Evolutionary conservation across 768 basidiomycete species (phyloP), one percentile per base, ranked within the genome.

Genomic region (Macrolepiota albuminosa): DNA sequence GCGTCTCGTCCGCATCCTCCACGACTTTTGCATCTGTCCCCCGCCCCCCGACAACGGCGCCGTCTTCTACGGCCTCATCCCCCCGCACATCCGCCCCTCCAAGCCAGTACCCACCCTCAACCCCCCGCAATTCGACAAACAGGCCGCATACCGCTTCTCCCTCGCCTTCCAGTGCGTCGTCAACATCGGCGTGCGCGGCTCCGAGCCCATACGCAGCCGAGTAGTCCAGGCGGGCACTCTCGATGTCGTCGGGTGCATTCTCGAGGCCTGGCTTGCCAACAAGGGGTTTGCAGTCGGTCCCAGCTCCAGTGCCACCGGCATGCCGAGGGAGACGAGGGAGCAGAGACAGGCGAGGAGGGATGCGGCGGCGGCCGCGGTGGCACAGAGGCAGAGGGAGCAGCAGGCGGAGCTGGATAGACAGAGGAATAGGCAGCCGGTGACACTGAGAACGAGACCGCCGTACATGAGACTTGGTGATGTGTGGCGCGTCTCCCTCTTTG

Each of bases 81-180:
- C 91, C 0, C 84, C 89, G 29, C 79, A 76, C 66, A 69, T 82
- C 51, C 81, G 82, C 24, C 81, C 84, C 0, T 76, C 82, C 4
- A 84, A 84, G 61, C 77, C 78, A 5, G 63, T 74, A 0, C 86
- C 90, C 0, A 84, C 82, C 1, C 80, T 90, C 43, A 88, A 88
- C 64, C 89, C 89, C 0, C 76, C 78, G 29, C 70, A 78, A 0
- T 92, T 85, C 64, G 92, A 93, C 75, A 91, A 89, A 61, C 88
- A 90, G 66, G 88, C 91, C 33, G 91, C 92, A 0, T 91, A 91
- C 67, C 85, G 92, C 9, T 96, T 97, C 70, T 88, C 89, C 0
- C 84, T 98, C 59, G 96, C 96, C 1, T 95, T 99, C 69, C 95
- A 98, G 69, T 97, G 93, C 68, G 87, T 98, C 48, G 95, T 95